Evolutionary conservation across 495 filamentous ascomycete genomes (phyloP).

Genomic region (Hyaloscypha bicolor): DNA sequence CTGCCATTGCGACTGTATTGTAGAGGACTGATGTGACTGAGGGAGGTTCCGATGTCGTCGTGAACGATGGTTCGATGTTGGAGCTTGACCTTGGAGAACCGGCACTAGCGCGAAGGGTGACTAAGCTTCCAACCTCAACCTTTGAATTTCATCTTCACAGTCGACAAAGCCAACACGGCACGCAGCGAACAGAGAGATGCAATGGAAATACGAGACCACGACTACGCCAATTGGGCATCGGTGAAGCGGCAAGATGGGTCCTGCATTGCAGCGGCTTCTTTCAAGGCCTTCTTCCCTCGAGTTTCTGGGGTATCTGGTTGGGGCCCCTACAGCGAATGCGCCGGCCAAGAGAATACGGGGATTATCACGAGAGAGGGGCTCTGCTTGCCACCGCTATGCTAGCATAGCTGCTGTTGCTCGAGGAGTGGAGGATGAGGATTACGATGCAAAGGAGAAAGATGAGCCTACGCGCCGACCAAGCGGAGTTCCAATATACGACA

Average conservation of each 20-base stretch:
- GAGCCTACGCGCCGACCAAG: background rate
- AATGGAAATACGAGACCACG: slow-evolving; percentile 19
- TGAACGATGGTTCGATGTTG: slow-evolving; percentile 26
- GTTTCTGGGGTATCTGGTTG: slow-evolving; percentile 46
- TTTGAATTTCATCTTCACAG: slow-evolving; percentile 8
- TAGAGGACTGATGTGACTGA: slow-evolving; percentile 1
- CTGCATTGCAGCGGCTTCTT: slow-evolving; percentile 56
- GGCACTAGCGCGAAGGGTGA: slow-evolving; percentile 11
- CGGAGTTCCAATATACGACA: background rate
- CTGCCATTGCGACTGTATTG: slow-evolving; percentile 33
- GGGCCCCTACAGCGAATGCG: slow-evolving; percentile 15
- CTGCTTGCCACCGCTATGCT: background rate
- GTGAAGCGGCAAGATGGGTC: slow-evolving; percentile 44
- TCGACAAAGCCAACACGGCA: background rate
- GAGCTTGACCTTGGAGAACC: slow-evolving; percentile 10
- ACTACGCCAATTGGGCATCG: slow-evolving; percentile 17
- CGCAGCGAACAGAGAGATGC: slow-evolving; percentile 19
- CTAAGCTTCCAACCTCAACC: slow-evolving; percentile 16
- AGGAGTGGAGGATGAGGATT: background rate
- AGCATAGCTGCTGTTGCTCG: slow-evolving; percentile 19
- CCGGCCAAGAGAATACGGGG: background rate
- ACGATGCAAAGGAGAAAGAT: background rate
- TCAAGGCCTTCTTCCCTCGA: slow-evolving; percentile 55
- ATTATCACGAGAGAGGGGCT: background rate
- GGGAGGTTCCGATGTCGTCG: slow-evolving; percentile 13